These are phyloP conservation scores for Actinidia chinensis DNA, from an alignment of 179 eudicot species.

Conservation along the genomic window DNA sequence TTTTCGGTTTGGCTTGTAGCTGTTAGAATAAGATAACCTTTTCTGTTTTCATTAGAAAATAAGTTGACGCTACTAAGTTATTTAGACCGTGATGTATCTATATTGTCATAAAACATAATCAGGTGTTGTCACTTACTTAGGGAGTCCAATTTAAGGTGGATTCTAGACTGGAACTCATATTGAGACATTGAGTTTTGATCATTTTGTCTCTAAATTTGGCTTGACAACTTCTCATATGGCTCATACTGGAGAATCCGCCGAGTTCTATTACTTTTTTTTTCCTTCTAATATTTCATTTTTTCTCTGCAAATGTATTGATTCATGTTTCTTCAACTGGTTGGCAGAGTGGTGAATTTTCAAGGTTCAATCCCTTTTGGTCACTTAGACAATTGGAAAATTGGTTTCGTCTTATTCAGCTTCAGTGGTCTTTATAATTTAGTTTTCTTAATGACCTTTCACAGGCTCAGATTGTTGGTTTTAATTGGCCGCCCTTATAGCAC, in stretches of 20 bases:
- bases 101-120: neutral
- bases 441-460: neutral
- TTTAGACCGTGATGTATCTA: too few species aligned
- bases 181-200: neutral
- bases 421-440: neutral
- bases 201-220: slow-evolving; percentile 1
- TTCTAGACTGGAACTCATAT: neutral
- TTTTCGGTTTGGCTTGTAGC: slow-evolving; percentile 71
- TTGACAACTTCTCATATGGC: neutral
- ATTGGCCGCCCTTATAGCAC: slow-evolving; percentile 81
- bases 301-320: neutral
- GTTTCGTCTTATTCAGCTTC: neutral
- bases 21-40: slow-evolving; percentile 70
- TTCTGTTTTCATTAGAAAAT: slow-evolving; percentile 85
- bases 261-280: slow-evolving; percentile 2
- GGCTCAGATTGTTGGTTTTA: slow-evolving; percentile 18
- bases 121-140: neutral
- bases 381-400: neutral
- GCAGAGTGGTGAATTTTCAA: slow-evolving; percentile 88
- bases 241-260: neutral
- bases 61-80: slow-evolving; percentile 53
- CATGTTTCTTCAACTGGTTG: slow-evolving; percentile 19
- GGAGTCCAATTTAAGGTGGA: neutral
- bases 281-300: neutral
- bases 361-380: slow-evolving; percentile 37